Evolutionary conservation across 2,329 filamentous ascomycete genomes (phyloP).

Genomic region (Nemania sp.): DNA sequence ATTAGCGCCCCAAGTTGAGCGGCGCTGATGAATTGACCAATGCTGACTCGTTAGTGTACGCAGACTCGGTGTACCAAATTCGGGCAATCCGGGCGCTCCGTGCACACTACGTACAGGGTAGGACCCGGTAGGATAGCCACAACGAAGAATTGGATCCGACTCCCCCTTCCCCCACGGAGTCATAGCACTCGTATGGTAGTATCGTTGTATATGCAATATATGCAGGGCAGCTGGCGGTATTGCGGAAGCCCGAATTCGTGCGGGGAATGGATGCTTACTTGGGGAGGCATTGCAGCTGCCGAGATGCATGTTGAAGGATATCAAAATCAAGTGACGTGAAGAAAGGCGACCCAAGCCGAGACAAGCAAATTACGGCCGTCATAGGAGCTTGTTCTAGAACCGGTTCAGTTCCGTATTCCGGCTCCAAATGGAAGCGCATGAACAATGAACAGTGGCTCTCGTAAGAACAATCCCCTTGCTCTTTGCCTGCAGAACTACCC

Average conservation of each 20-base stretch:
- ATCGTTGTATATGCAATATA: constrained; percentile 4
- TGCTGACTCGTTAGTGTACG: constrained; percentile 20
- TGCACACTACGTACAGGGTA: not conserved
- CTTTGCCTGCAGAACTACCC: not conserved
- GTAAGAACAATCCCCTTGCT: not conserved
- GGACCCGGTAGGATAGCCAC: not conserved
- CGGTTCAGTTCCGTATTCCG: not conserved
- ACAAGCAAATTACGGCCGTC: not conserved
- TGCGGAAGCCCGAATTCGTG: not conserved
- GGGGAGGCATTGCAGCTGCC: not conserved
- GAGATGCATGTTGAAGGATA: constrained; percentile 1
- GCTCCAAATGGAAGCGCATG: not conserved
- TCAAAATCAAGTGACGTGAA: constrained; percentile 4
- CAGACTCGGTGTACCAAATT: constrained; percentile 9
- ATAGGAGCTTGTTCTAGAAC: not conserved
- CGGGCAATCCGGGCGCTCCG: constrained; percentile 17
- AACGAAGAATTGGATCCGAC: not conserved
- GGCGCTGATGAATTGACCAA: constrained; percentile 13
- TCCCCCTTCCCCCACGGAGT: constrained; percentile 7
- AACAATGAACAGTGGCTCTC: no score
- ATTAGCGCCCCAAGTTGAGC: constrained; percentile 2
- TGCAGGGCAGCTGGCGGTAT: not conserved
- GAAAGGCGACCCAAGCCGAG: not conserved
- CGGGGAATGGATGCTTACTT: not conserved
- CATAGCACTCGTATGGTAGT: not conserved